Conservation (phyloP, 2,329 filamentous ascomycete genomes). For the Fusarium bactridioides region DNA sequence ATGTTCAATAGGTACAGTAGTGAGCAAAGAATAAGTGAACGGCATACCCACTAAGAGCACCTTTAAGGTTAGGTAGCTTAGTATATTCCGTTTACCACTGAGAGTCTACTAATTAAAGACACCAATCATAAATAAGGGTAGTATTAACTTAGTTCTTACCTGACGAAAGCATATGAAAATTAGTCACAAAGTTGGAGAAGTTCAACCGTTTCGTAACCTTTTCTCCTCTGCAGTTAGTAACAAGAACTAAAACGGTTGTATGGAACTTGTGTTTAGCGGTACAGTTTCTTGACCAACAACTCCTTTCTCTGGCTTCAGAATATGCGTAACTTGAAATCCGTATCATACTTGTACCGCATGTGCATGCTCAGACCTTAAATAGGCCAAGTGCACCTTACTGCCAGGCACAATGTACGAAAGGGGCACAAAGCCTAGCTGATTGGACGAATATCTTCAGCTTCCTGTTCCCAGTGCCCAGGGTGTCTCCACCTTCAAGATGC, state of each 20-base stretch:
- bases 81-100: neutral
- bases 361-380: neutral
- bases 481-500: conserved; percentile 30
- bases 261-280: neutral
- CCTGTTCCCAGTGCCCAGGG: conserved; percentile 8
- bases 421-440: conserved; percentile 12
- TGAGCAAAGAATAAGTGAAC: neutral
- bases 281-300: neutral
- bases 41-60: neutral
- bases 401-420: conserved; percentile 26
- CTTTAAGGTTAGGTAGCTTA: too few species aligned
- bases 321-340: neutral
- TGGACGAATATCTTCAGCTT: conserved; percentile 2
- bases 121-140: neutral
- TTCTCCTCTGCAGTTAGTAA: neutral
- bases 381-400: neutral
- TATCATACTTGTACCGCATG: neutral
- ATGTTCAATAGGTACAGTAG: neutral
- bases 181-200: neutral
- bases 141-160: neutral
- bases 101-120: neutral
- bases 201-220: neutral
- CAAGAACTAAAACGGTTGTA: neutral
- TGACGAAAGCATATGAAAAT: neutral
- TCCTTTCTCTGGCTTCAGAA: neutral